These are phyloP conservation scores for Zangia roseola DNA, from an alignment of 768 basidiomycete genomes.

Conservation along the genomic window DNA sequence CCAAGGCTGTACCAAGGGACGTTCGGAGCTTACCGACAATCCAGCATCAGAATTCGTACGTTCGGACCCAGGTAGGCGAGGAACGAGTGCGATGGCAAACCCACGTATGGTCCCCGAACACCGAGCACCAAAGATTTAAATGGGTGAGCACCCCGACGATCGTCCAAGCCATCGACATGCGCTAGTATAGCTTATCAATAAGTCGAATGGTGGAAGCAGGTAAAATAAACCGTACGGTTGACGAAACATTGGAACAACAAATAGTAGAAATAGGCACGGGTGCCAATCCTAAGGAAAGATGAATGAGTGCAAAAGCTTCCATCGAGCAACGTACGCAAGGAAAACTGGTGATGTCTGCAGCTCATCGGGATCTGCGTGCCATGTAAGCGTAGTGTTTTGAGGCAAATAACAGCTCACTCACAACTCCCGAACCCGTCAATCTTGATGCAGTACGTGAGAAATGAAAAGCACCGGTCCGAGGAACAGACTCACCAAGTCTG, in stretches of 20 bases:
- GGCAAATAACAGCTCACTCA: constrained; percentile 35
- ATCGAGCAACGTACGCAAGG: constrained; percentile 45
- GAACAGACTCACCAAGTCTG: constrained; percentile 45
- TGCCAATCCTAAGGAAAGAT: constrained; percentile 60
- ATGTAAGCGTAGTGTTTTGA: background rate
- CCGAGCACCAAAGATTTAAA: constrained; percentile 77
- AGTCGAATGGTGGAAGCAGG: background rate
- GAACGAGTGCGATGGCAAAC: constrained; percentile 80
- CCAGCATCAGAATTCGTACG: constrained; percentile 70
- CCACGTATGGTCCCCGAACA: constrained; percentile 71
- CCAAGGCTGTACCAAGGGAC: background rate
- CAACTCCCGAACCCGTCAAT: constrained; percentile 86
- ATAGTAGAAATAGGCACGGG: constrained; percentile 88
- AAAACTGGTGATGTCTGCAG: constrained; percentile 74
- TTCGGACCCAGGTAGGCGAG: constrained; percentile 79
- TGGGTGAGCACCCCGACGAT: constrained; percentile 57
- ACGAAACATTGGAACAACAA: constrained; percentile 93
- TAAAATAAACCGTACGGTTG: constrained; percentile 49
- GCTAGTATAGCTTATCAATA: constrained; percentile 11
- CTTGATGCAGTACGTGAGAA: constrained; percentile 31
- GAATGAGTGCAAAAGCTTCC: background rate
- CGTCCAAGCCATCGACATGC: constrained; percentile 66
- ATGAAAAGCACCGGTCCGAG: background rate
- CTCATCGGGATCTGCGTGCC: constrained; percentile 70
- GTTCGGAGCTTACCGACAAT: constrained; percentile 62